Percentiles rank a stretch among this genome's conserved stretches.
Evolutionary conservation across 805 yeast species (phyloP).

Genomic region (Alloascoidea africana): DNA sequence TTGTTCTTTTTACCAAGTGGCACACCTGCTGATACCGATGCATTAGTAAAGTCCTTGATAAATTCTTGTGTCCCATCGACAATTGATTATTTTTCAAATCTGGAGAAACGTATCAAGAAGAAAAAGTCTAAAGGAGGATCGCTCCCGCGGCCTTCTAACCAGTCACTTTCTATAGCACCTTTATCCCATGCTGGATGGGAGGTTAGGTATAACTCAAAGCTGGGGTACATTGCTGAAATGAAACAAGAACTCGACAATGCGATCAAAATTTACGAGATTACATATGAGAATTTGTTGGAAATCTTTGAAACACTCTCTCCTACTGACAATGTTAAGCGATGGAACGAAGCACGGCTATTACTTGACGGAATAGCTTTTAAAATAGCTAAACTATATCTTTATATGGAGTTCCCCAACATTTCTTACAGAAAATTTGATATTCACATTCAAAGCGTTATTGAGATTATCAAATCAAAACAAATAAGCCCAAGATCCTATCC

Average conservation of each 20-base stretch:
- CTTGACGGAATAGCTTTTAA: conserved; percentile 50
- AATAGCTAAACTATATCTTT: conserved; percentile 43
- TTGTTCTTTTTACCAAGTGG: conserved; percentile 27
- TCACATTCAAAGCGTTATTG: conserved; percentile 40
- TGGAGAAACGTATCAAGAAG: conserved; percentile 25
- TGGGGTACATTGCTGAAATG: conserved; percentile 34
- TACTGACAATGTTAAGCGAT: conserved; percentile 14
- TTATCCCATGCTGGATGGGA: conserved; percentile 25
- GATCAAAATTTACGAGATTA: conserved; percentile 32
- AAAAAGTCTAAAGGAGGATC: conserved; percentile 20
- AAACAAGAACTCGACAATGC: conserved; percentile 32
- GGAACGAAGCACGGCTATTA: conserved; percentile 31
- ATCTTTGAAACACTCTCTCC: conserved; percentile 17
- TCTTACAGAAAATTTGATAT: conserved; percentile 51
- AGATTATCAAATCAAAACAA: conserved; percentile 18
- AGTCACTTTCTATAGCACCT: conserved; percentile 9
- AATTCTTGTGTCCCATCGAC: conserved; percentile 16
- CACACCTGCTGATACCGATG: conserved; percentile 22
- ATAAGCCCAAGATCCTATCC: conserved; percentile 15
- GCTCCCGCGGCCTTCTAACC: conserved; percentile 4
- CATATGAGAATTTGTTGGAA: conserved; percentile 34
- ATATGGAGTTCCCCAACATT: conserved; percentile 37
- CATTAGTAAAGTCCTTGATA: conserved; percentile 20
- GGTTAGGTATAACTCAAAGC: conserved; percentile 34
- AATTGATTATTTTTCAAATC: conserved; percentile 26